Base-by-base conservation (phyloP, 257 asterid species). In the Apocynum venetum region DNA sequence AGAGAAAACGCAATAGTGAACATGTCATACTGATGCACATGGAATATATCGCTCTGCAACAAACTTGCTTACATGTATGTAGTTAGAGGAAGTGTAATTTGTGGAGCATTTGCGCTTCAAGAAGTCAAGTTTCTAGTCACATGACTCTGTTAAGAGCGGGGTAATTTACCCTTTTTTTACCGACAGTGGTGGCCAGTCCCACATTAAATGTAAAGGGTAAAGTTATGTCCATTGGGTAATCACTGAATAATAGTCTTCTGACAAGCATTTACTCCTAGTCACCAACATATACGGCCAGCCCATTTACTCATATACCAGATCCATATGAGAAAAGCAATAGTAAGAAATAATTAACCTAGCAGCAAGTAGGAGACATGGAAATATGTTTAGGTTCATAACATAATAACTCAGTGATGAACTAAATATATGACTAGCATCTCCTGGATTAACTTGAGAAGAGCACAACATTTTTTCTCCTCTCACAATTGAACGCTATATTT, bases 181-280 rank as follows among this genome's bases (percentile, higher is more conserved):
- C 49, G 20, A 48, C 2, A 47, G 20, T 47, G 38, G 13, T 63
- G n/a, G 8, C 31, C 25, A 44, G 55, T 60, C 35, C 36, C 19
- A 6, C 71, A 74, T 41, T 81, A 49, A 81, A 60, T 82, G 77
- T 69, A 49, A 52, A 71, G 40, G 75, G 51, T 46, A 25, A 66
- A 40, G 51, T 40, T 66, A 5, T 12, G 47, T 31, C 46, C 43
- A 47, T 55, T 57, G 77, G 74, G 56, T 52, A 51, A 76, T 63
- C 56, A 35, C 64, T 64, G 78, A 63, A n/a, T 56, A 19, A 4
- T 4, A 72, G 31, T 8, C 63, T 31, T 56, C 81, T 75, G 79
- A 66, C 83, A 35, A 43, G 84, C 84, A 82, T 79, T 84, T 82
- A 77, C 72, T 81, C 70, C 67, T 49, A 55, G 49, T 69, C 74